Evolutionary conservation across 2,329 filamentous ascomycete genomes (phyloP).

Genomic region (Fusarium domesticum): DNA sequence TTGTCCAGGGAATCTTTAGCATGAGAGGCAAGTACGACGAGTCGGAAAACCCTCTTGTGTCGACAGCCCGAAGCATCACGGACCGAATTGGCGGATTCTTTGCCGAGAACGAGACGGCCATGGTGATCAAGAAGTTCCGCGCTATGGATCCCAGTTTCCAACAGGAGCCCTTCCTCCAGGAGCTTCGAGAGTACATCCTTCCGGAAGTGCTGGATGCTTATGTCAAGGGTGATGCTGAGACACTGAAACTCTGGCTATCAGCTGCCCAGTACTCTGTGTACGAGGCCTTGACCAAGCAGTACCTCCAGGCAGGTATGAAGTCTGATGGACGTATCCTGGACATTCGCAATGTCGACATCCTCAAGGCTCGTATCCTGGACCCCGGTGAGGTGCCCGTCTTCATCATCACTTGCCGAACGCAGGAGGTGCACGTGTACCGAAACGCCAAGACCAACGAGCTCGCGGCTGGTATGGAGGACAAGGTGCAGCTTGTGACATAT

Average conservation of each 20-base stretch:
- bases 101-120: slow-evolving; percentile 95
- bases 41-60: slow-evolving; percentile 93
- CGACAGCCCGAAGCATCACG: slow-evolving; percentile 88
- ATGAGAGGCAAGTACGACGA: slow-evolving; percentile 89
- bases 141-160: slow-evolving; percentile 95
- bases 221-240: slow-evolving; percentile 90
- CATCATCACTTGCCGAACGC: slow-evolving; percentile 92
- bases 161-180: slow-evolving; percentile 88
- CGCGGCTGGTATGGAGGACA: slow-evolving; percentile 97
- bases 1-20: slow-evolving; percentile 84
- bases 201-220: slow-evolving; percentile 97
- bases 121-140: slow-evolving; percentile 97
- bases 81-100: slow-evolving; percentile 94
- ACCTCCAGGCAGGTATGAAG: slow-evolving; percentile 87
- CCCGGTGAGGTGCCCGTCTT: slow-evolving; percentile 91
- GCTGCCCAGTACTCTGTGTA: slow-evolving; percentile 97
- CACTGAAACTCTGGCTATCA: slow-evolving; percentile 90
- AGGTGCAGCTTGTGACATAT: slow-evolving; percentile 96
- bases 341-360: slow-evolving; percentile 88
- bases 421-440: slow-evolving; percentile 95
- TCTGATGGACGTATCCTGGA: slow-evolving; percentile 94
- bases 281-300: slow-evolving; percentile 93
- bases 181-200: slow-evolving; percentile 96
- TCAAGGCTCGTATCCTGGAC: slow-evolving; percentile 76
- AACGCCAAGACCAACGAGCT: slow-evolving; percentile 87